phyloP scores from a whole-genome alignment of 2,329 filamentous ascomycete species.

The Colletotrichum tropicicola region DNA sequence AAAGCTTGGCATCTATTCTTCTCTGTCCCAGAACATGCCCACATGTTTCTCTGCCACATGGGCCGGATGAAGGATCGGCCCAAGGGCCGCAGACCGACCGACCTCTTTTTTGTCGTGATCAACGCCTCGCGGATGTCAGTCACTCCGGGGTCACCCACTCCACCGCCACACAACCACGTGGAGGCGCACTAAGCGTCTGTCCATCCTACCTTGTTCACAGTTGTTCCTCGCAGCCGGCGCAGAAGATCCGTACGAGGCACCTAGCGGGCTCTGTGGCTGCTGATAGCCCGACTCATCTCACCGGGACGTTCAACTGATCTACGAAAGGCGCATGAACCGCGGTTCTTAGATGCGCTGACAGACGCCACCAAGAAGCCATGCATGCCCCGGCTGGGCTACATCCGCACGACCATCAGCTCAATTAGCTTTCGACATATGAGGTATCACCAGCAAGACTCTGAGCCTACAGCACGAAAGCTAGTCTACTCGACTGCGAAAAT shows the following conservation, averaged over 20 bases:
- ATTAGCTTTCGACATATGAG: too few species aligned
- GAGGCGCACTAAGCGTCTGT: not conserved
- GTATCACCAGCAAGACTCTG: not conserved
- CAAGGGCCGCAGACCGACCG: not conserved
- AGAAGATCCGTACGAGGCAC: not conserved
- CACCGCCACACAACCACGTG: not conserved
- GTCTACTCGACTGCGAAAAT: too few species aligned
- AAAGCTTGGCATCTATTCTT: constrained; percentile 1
- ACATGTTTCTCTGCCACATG: not conserved
- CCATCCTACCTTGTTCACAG: not conserved
- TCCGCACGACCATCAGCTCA: too few species aligned
- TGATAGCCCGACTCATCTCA: too few species aligned
- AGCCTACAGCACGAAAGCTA: not conserved
- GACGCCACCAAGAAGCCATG: not conserved
- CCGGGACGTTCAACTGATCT: not conserved
- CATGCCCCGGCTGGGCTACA: not conserved
- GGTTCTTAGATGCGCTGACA: too few species aligned
- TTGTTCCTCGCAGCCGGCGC: not conserved
- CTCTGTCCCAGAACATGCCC: not conserved
- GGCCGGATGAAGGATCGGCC: not conserved
- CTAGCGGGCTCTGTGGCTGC: too few species aligned
- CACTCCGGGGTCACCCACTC: constrained; percentile 13
- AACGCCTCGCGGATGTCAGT: constrained; percentile 24
- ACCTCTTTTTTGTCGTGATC: not conserved
- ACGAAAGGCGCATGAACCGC: too few species aligned